These are phyloP conservation scores for Beverwykella pulmonaria DNA, from an alignment of 495 filamentous ascomycete genomes.

Conservation along the genomic window DNA sequence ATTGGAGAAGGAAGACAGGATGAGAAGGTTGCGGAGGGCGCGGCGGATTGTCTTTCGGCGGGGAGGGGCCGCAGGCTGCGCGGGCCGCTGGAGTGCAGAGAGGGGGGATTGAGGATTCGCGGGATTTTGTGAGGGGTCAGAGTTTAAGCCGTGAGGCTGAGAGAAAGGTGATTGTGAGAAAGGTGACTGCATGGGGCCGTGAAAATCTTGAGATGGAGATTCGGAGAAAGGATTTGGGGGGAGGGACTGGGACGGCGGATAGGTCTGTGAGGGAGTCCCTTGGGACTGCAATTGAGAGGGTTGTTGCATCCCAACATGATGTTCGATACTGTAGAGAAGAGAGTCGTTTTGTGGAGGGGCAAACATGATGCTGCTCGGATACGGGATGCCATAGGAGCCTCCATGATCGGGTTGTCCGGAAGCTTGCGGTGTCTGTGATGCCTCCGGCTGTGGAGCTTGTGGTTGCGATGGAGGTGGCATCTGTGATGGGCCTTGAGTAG, in stretches of 20 bases:
- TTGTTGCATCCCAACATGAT: constrained; percentile 32
- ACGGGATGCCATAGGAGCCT: constrained; percentile 7
- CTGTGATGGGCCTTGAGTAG: constrained; percentile 6
- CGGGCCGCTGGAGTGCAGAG: constrained; percentile 16
- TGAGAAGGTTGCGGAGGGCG: constrained; percentile 40
- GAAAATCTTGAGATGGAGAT: neutral
- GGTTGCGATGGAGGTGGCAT: constrained; percentile 1
- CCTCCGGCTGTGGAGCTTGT: neutral
- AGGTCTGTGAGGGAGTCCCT: constrained; percentile 1
- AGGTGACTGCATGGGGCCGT: neutral
- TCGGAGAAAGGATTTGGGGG: neutral
- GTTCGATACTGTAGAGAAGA: constrained; percentile 45
- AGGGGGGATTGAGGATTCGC: constrained; percentile 21
- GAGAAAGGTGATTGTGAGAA: constrained; percentile 20
- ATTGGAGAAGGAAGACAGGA: constrained; percentile 30
- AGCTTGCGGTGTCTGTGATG: constrained; percentile 1
- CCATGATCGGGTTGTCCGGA: neutral
- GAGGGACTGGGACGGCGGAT: neutral
- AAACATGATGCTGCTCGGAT: constrained; percentile 27
- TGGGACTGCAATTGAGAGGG: constrained; percentile 5
- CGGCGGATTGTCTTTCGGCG: constrained; percentile 23
- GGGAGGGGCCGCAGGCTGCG: constrained; percentile 12
- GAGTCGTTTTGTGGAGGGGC: constrained; percentile 26
- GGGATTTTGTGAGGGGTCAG: constrained; percentile 21
- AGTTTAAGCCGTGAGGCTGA: constrained; percentile 12